phyloP scores from a whole-genome alignment of 352 stramenopile species.

The Peronospora belbahrii region DNA sequence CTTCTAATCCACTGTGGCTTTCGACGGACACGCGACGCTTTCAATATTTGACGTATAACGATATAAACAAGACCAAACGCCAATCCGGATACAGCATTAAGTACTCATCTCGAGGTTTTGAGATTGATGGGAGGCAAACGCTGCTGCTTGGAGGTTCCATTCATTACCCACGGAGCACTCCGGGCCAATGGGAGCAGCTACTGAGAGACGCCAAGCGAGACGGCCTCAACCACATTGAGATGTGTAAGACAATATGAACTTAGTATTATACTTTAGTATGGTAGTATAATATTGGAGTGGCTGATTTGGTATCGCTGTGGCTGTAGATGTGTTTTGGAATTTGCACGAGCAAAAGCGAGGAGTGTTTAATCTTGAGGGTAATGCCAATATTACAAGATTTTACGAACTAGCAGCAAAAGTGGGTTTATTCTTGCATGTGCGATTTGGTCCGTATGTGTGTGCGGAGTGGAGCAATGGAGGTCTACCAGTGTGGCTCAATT shows the following conservation, averaged over 20 bases:
- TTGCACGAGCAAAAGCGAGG: slow-evolving; percentile 49
- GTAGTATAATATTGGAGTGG: too few species aligned
- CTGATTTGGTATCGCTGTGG: neutral
- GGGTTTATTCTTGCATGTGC: slow-evolving; percentile 61
- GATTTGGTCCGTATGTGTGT: slow-evolving; percentile 63
- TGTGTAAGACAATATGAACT: slow-evolving; percentile 52
- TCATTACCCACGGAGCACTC: slow-evolving; percentile 48
- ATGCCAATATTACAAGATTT: slow-evolving; percentile 51
- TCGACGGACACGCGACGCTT: neutral
- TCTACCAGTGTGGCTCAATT: slow-evolving; percentile 53
- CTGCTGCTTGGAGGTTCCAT: slow-evolving; percentile 65
- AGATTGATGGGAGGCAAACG: slow-evolving; percentile 45
- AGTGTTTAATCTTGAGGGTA: slow-evolving; percentile 42
- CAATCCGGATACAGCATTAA: slow-evolving; percentile 41
- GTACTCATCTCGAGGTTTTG: slow-evolving; percentile 45
- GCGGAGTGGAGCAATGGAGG: slow-evolving; percentile 62
- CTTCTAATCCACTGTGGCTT: slow-evolving; percentile 33
- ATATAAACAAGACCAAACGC: slow-evolving; percentile 34
- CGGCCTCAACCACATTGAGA: slow-evolving; percentile 63
- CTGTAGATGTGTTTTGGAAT: slow-evolving; percentile 68
- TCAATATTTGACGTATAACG: slow-evolving; percentile 52
- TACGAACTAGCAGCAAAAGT: slow-evolving; percentile 46
- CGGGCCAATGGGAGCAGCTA: slow-evolving; percentile 45
- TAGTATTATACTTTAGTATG: neutral
- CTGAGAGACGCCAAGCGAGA: slow-evolving; percentile 59